These are phyloP conservation scores for Gloeopeniophorella convolvens DNA, from an alignment of 768 basidiomycete genomes.

Conservation along the genomic window DNA sequence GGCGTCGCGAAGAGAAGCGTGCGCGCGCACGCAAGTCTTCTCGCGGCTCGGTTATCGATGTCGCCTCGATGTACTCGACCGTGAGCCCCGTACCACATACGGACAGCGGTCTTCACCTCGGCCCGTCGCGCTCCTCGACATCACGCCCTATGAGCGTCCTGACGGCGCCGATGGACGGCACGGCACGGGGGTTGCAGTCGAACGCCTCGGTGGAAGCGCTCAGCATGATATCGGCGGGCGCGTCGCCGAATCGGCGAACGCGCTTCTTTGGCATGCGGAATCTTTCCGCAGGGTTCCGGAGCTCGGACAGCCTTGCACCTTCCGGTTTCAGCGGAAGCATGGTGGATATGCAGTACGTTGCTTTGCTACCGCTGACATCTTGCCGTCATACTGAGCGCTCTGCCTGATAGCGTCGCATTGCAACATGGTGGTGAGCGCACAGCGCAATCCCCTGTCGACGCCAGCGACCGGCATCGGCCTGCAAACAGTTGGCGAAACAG, in stretches of 20 bases:
- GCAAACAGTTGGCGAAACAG: slow-evolving; percentile 22
- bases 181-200: slow-evolving; percentile 56
- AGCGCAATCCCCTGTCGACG: slow-evolving; percentile 14
- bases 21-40: slow-evolving; percentile 65
- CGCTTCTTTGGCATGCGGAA: slow-evolving; percentile 77
- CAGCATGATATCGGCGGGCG: slow-evolving; percentile 50
- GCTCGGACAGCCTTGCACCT: slow-evolving; percentile 75
- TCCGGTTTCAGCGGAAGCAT: slow-evolving; percentile 83
- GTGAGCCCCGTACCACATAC: slow-evolving; percentile 48
- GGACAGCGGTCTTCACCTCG: slow-evolving; percentile 49
- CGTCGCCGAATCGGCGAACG: slow-evolving; percentile 54
- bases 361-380: background rate
- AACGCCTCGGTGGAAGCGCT: slow-evolving; percentile 78
- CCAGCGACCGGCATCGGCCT: slow-evolving; percentile 19
- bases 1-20: slow-evolving; percentile 58
- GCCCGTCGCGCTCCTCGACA: slow-evolving; percentile 30
- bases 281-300: slow-evolving; percentile 64
- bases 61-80: slow-evolving; percentile 65
- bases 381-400: slow-evolving; percentile 10
- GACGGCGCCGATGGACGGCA: slow-evolving; percentile 47
- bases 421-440: slow-evolving; percentile 48
- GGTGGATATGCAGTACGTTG: slow-evolving; percentile 86
- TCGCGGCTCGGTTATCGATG: slow-evolving; percentile 62
- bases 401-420: slow-evolving; percentile 56
- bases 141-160: slow-evolving; percentile 54